Evolutionary conservation across 345 rosid species (phyloP).

Genomic region (Sonneratia alba): DNA sequence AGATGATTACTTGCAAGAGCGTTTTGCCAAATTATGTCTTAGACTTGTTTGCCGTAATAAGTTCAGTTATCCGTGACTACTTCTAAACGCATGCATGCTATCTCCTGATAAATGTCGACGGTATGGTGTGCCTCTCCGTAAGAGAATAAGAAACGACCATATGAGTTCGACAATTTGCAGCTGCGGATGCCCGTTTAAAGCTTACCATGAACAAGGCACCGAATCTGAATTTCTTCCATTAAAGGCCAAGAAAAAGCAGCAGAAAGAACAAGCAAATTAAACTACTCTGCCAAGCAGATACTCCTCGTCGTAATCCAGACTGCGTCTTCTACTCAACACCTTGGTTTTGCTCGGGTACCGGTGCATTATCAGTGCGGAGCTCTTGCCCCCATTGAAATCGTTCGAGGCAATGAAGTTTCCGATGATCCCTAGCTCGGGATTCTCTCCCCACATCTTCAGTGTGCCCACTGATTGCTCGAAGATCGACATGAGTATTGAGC

Average conservation of each 20-base stretch:
- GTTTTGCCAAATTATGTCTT: no score
- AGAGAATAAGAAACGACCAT: no score
- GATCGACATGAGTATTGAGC: background rate
- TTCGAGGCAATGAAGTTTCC: slow-evolving; percentile 11
- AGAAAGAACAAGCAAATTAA: background rate
- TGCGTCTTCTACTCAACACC: background rate
- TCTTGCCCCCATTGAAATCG: background rate
- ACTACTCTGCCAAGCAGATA: background rate
- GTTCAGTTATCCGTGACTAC: no score
- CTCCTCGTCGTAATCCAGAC: background rate
- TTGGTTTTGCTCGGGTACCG: background rate
- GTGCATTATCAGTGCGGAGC: slow-evolving; percentile 14
- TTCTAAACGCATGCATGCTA: no score
- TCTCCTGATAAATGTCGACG: no score
- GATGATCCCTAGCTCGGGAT: slow-evolving; percentile 17
- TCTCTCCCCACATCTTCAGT: slow-evolving; percentile 10
- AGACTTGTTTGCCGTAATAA: no score
- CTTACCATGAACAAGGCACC: no score
- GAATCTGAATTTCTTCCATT: background rate
- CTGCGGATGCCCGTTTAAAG: no score
- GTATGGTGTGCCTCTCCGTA: no score
- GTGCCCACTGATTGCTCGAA: background rate
- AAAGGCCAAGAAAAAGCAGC: background rate
- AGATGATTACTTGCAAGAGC: no score
- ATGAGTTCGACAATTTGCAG: no score